Conservation (phyloP, 2,329 filamentous ascomycete species). For the Aureobasidium namibiae region DNA sequence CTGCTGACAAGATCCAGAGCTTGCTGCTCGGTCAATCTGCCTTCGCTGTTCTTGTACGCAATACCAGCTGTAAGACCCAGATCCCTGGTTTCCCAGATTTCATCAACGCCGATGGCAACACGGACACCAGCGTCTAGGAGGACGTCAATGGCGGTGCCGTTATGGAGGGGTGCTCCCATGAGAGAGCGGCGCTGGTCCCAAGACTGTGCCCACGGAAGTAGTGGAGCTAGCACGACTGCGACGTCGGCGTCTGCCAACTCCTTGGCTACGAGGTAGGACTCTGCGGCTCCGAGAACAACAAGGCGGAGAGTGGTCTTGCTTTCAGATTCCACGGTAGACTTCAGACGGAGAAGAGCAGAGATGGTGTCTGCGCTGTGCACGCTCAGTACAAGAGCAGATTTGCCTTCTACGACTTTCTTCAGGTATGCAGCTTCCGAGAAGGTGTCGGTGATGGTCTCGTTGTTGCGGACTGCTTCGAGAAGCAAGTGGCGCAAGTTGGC, state of each 20-base stretch:
- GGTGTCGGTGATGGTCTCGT: slow-evolving; percentile 30
- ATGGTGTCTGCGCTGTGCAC: slow-evolving; percentile 58
- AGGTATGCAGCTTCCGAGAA: slow-evolving; percentile 43
- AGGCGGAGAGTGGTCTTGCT: slow-evolving; percentile 38
- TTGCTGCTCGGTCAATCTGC: slow-evolving; percentile 44
- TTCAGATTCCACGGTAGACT: slow-evolving; percentile 45
- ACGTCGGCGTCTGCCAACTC: slow-evolving; percentile 50
- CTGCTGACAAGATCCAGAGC: slow-evolving; percentile 50
- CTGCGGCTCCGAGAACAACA: slow-evolving; percentile 54
- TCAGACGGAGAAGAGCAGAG: slow-evolving; percentile 50
- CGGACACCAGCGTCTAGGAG: slow-evolving; percentile 52
- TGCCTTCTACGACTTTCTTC: slow-evolving; percentile 46
- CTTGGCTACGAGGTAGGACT: slow-evolving; percentile 51
- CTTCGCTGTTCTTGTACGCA: slow-evolving; percentile 49
- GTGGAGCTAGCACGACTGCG: slow-evolving; percentile 52
- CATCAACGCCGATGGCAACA: slow-evolving; percentile 50
- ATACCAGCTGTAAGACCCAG: slow-evolving; percentile 53
- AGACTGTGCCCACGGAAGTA: slow-evolving; percentile 45
- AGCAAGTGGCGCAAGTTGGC: slow-evolving; percentile 47
- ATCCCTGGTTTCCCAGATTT: slow-evolving; percentile 56
- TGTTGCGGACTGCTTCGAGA: slow-evolving; percentile 40
- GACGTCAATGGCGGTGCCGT: slow-evolving; percentile 52
- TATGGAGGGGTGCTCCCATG: slow-evolving; percentile 57
- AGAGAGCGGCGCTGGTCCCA: slow-evolving; percentile 58
- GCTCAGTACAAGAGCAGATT: slow-evolving; percentile 48